Conservation (phyloP, 202 grass and related monocot genomes). For the Cymbopogon flexuosus region DNA sequence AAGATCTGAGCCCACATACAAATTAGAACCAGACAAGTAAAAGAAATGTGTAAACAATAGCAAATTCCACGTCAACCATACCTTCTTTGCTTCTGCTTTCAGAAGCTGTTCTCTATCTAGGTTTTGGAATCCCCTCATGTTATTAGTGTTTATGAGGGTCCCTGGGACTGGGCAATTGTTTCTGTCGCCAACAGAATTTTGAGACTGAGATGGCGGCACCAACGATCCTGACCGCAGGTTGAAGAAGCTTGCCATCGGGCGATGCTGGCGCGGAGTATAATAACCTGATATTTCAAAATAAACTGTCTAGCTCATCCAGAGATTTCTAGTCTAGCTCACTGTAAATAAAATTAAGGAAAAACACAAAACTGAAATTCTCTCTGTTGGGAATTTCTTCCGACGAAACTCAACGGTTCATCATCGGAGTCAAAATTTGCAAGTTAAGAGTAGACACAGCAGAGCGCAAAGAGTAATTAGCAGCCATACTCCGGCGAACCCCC, state of each 20-base stretch:
- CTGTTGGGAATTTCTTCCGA: neutral
- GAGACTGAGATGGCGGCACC: neutral
- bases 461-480: neutral
- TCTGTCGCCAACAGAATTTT: constrained; percentile 29
- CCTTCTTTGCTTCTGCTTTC: constrained; percentile 67
- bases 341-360: neutral
- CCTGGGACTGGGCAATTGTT: constrained; percentile 69
- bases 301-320: neutral
- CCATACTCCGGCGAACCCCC: neutral
- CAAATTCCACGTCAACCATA: constrained; percentile 27
- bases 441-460: neutral
- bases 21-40: neutral
- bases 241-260: constrained; percentile 28
- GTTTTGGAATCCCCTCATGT: constrained; percentile 52
- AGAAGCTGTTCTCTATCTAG: constrained; percentile 51
- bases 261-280: constrained; percentile 47
- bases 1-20: constrained; percentile 50
- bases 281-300: constrained; percentile 49
- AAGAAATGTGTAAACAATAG: neutral
- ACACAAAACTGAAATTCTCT: neutral
- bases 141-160: constrained; percentile 85
- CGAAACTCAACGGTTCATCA: neutral
- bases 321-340: neutral
- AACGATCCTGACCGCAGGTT: constrained; percentile 52
- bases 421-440: neutral